Evolutionary conservation across 495 filamentous ascomycete genomes (phyloP).

Genomic region (Physcia stellaris): DNA sequence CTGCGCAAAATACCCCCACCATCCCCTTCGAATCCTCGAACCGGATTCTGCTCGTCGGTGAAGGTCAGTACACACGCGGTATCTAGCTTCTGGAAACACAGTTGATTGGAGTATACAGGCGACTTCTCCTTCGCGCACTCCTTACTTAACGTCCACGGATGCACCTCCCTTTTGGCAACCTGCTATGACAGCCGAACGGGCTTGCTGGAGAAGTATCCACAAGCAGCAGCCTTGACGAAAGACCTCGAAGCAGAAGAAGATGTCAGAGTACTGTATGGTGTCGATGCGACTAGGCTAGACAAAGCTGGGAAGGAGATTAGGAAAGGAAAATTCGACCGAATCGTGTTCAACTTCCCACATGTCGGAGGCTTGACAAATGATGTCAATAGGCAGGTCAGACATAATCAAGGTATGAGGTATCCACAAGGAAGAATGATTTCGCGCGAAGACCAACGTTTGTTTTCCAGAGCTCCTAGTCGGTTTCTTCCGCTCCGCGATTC

Average conservation of each 20-base stretch:
- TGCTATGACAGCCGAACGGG: slow-evolving; percentile 42
- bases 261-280: slow-evolving; percentile 45
- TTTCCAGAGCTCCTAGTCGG: slow-evolving; percentile 55
- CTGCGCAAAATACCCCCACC: background rate
- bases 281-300: slow-evolving; percentile 64
- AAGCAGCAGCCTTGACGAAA: slow-evolving; percentile 45
- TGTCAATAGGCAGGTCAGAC: slow-evolving; percentile 83
- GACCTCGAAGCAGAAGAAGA: slow-evolving; percentile 30
- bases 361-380: slow-evolving; percentile 83
- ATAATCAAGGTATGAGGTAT: slow-evolving; percentile 53
- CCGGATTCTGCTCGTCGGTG: slow-evolving; percentile 72
- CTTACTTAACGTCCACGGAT: slow-evolving; percentile 56
- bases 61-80: slow-evolving; percentile 46
- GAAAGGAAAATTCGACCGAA: slow-evolving; percentile 48
- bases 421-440: background rate
- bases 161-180: slow-evolving; percentile 49
- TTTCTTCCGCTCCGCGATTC: slow-evolving; percentile 56
- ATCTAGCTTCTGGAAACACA: too few species aligned
- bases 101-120: slow-evolving; percentile 43
- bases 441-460: background rate
- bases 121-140: slow-evolving; percentile 84
- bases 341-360: slow-evolving; percentile 95
- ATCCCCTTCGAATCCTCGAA: slow-evolving; percentile 64
- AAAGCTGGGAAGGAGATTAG: slow-evolving; percentile 30
- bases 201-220: slow-evolving; percentile 62